These are phyloP conservation scores for Phytophthora sp. DNA, from an alignment of 352 stramenopile species.

Conservation along the genomic window DNA sequence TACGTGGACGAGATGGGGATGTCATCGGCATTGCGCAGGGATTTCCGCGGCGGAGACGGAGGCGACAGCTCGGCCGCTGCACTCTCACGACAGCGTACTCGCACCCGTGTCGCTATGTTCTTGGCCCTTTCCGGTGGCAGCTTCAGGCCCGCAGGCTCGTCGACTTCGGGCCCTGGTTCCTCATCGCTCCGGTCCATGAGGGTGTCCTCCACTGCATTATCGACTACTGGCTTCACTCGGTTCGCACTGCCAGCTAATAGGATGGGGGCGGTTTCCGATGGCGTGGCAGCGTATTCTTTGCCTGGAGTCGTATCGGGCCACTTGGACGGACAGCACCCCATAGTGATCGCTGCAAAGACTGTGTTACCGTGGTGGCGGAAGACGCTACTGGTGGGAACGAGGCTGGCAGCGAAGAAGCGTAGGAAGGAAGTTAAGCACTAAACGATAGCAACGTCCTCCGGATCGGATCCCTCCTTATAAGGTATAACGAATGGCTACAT, in stretches of 20 bases:
- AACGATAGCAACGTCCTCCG: conserved; percentile 6
- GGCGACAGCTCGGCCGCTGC: conserved; percentile 1
- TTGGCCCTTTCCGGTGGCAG: neutral
- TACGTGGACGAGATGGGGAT: conserved; percentile 82
- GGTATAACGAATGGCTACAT: conserved; percentile 11
- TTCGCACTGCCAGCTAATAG: conserved; percentile 2
- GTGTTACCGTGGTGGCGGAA: no score
- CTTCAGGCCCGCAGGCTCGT: conserved; percentile 2
- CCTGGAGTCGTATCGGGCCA: neutral
- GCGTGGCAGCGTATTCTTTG: conserved; percentile 16
- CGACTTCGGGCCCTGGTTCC: conserved; percentile 19
- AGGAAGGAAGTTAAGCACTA: neutral
- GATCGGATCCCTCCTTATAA: conserved; percentile 12
- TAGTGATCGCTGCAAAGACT: conserved; percentile 13
- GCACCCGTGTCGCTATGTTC: neutral
- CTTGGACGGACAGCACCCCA: conserved; percentile 77
- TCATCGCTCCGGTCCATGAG: conserved; percentile 53
- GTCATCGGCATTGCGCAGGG: conserved; percentile 49
- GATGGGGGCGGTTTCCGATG: conserved; percentile 9
- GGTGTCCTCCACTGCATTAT: conserved; percentile 29
- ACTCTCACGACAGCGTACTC: conserved; percentile 7
- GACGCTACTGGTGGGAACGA: no score
- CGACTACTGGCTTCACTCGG: conserved; percentile 5
- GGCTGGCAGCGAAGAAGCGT: neutral
- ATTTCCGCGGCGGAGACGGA: conserved; percentile 29